Evolutionary conservation across 306 rosid species (phyloP).

Genomic region (Quercus cerris): DNA sequence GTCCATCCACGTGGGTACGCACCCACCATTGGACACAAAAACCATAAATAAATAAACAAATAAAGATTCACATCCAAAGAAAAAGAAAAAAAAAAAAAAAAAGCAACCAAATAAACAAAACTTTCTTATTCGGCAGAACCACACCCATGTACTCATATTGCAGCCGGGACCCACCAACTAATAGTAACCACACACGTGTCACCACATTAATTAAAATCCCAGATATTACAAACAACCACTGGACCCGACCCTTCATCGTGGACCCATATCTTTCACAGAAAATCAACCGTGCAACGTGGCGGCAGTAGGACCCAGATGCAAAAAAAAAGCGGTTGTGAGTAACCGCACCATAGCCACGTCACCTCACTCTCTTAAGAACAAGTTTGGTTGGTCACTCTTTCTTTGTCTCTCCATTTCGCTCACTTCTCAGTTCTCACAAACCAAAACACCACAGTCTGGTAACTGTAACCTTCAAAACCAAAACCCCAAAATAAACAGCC

Average conservation of each 20-base stretch:
- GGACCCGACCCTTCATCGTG: too few relatives aligned
- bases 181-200: not conserved
- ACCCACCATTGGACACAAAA: not conserved
- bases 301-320: slow-evolving; percentile 19
- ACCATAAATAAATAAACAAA: not conserved
- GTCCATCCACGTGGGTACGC: slow-evolving; percentile 8
- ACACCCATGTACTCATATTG: too few relatives aligned
- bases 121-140: not conserved
- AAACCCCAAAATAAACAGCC: too few relatives aligned
- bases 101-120: not conserved
- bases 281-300: slow-evolving; percentile 8
- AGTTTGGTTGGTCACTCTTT: not conserved
- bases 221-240: too few relatives aligned
- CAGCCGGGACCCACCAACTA: not conserved
- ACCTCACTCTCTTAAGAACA: not conserved
- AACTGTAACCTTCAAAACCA: too few relatives aligned
- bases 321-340: not conserved
- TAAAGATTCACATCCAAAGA: not conserved
- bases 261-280: too few relatives aligned
- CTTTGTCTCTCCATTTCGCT: not conserved
- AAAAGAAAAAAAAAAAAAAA: too few relatives aligned
- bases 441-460: not conserved
- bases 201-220: not conserved
- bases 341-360: slow-evolving; percentile 15
- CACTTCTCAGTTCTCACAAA: not conserved